Conservation (phyloP, 2,329 filamentous ascomycete species). For the Reticulascus tulasneorum region DNA sequence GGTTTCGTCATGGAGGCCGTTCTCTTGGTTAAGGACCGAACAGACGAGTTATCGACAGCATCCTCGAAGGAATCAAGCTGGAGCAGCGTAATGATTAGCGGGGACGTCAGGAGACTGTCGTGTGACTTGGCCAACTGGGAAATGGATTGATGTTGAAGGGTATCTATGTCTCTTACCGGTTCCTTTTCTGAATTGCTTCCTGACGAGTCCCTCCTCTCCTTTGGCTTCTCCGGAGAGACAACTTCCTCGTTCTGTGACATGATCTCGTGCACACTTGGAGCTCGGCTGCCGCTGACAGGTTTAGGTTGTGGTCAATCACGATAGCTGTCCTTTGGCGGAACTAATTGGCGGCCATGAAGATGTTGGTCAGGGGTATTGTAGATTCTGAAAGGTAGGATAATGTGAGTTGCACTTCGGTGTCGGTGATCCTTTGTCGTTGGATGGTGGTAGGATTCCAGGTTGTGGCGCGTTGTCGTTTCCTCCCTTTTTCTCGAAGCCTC, state of each 20-base stretch:
- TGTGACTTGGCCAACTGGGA: background rate
- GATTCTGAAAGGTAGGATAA: constrained; percentile 1
- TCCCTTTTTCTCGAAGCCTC: no score
- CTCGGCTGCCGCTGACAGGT: constrained; percentile 6
- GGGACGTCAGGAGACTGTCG: constrained; percentile 3
- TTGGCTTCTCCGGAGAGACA: constrained; percentile 17
- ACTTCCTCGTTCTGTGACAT: constrained; percentile 31
- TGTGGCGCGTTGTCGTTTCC: constrained; percentile 5
- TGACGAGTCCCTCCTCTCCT: constrained; percentile 13
- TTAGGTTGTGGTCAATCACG: constrained; percentile 3
- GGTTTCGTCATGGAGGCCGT: constrained; percentile 32
- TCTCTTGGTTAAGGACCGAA: constrained; percentile 60
- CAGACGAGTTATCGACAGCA: constrained; percentile 62
- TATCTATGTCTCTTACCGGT: constrained; percentile 10
- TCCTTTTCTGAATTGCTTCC: constrained; percentile 14
- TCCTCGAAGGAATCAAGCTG: constrained; percentile 77
- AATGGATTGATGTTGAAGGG: background rate
- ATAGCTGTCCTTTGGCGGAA: no score
- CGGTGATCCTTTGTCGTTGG: constrained; percentile 5
- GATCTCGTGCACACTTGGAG: constrained; percentile 13
- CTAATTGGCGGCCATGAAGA: constrained; percentile 13
- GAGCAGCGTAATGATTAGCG: constrained; percentile 4
- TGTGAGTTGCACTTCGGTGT: constrained; percentile 9
- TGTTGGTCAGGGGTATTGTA: constrained; percentile 6
- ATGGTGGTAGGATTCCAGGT: background rate